Base-by-base conservation (phyloP, 176 grass and related monocot genomes). In the Bothriochloa decipiens region DNA sequence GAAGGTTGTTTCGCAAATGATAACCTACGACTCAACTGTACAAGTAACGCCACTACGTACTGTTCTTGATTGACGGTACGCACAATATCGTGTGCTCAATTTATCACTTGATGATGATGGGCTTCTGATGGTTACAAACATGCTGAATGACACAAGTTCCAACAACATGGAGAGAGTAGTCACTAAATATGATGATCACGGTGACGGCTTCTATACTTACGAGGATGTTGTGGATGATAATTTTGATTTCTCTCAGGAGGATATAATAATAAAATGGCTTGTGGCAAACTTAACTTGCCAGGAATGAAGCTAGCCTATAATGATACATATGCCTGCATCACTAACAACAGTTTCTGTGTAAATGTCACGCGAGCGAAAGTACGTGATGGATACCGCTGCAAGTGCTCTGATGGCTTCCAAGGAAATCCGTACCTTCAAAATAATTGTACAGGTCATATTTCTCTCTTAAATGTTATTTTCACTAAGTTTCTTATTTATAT, bases 71-170 rank as follows among this genome's bases (percentile, higher is more conserved):
- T 40, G 8, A 16, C 0, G 4, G 3, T 7, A 5, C 0, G 6
- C 14, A 60, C 2, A 17, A 52, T 84, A 8, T 16, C 53, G 6
- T 17, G 82, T 88, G 33, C 27, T 0, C 2, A 10, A n/a, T 8
- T 0, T 88, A 3, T 88, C 36, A 72, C 18, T 88, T 39, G 36
- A 79, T 15, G 36, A 79, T 15, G 33, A 84, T 39, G 86, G 81
- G 2, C 2, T 11, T 65, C 4, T 88, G 25, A 28, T 0, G 20
- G 52, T 73, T 32, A 72, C 3, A 23, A 50, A 40, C 50, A 71
- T 43, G 53, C 18, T 57, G 53, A 57, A 57, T 57, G 53, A n/a
- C 53, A 57, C 53, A 57, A 57, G 53, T 2, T 22, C 18, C 53
- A 57, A 57, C 20, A 57, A 57, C n/a, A 8, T 57, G 53, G 53